Evolutionary conservation across 768 basidiomycete species (phyloP).

Genomic region (Lentinula guzmanii): DNA sequence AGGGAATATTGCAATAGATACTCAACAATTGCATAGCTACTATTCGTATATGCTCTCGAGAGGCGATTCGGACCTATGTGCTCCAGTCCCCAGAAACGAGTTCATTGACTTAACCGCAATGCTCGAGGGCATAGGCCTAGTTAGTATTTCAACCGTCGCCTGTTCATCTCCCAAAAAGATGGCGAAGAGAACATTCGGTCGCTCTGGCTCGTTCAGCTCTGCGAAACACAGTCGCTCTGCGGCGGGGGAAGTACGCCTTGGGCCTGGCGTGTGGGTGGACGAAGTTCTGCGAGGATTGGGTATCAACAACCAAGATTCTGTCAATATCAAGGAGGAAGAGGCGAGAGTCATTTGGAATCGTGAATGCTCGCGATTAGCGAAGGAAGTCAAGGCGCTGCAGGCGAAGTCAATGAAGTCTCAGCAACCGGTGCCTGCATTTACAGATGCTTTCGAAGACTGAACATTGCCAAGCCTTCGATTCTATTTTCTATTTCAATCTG

Average conservation of each 20-base stretch:
- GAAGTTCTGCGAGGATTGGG: constrained; percentile 72
- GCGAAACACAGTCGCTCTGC: constrained; percentile 27
- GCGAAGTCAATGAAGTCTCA: neutral
- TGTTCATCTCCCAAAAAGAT: constrained; percentile 37
- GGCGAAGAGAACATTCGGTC: constrained; percentile 45
- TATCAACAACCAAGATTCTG: constrained; percentile 14
- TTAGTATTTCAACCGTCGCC: constrained; percentile 34
- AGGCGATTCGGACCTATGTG: constrained; percentile 47
- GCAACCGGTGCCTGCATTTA: neutral
- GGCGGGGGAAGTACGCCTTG: constrained; percentile 46
- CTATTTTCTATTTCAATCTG: neutral
- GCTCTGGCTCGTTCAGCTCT: constrained; percentile 51
- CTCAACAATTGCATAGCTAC: constrained; percentile 56
- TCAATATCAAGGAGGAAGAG: constrained; percentile 44
- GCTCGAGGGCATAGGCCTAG: constrained; percentile 68
- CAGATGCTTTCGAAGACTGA: constrained; percentile 7
- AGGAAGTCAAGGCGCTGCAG: constrained; percentile 3
- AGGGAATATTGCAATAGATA: constrained; percentile 40
- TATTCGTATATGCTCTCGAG: constrained; percentile 57
- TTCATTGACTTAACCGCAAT: constrained; percentile 68
- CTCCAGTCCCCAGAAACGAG: constrained; percentile 67
- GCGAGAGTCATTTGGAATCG: constrained; percentile 22
- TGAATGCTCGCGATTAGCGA: constrained; percentile 6
- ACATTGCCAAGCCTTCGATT: neutral
- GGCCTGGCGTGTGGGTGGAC: constrained; percentile 57